Base-by-base conservation (phyloP, 2,329 filamentous ascomycete species). In the Rhinocladiella mackenziei region DNA sequence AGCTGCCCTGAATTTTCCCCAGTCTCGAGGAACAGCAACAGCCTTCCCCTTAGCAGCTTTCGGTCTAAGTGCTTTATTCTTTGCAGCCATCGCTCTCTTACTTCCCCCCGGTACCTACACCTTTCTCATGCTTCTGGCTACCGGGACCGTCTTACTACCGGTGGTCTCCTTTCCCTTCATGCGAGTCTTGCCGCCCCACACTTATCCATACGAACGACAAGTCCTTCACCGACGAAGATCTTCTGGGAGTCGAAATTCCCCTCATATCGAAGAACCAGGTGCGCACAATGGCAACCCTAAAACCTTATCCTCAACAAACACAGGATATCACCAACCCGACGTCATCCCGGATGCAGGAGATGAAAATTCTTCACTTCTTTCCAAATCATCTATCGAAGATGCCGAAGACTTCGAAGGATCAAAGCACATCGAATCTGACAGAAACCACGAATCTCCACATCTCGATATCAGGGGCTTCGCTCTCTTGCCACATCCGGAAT, bases 51-150 rank as follows among this genome's bases (percentile, higher is more conserved):
- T 97, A 43, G 87, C 92, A 44, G 89, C 87, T 2, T 97, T 97
- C 61, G 92, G 92, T 2, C 70, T 98, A 45, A 96, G 89, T 62
- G 92, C 92, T 42, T 92, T 98, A 68, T 94, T 97, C 71, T 98
- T 96, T 69, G 91, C 92, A 0, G 75, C 83, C 2, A 67, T 94
- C 23, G 86, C 88, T 15, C 61, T 94, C 34, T 70, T 87, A 29
- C 89, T 95, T 60, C 86, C 87, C 2, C 87, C 88, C 28, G 81
- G 94, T 58, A 92, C 89, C 1, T 83, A 84, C 43, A 77, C 78
- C 28, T 89, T 96, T 57, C 74, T 98, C 45, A 72, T 91, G 53
- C 70, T 97, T 19, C 73, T 98, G 29, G 81, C 89, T 3, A 73
- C 80, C 51, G 89, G 89, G 11, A 96, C 91, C 1, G 86, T 83